Conservation (phyloP, 2,329 filamentous ascomycete genomes). For the Cordyceps tenuipes region DNA sequence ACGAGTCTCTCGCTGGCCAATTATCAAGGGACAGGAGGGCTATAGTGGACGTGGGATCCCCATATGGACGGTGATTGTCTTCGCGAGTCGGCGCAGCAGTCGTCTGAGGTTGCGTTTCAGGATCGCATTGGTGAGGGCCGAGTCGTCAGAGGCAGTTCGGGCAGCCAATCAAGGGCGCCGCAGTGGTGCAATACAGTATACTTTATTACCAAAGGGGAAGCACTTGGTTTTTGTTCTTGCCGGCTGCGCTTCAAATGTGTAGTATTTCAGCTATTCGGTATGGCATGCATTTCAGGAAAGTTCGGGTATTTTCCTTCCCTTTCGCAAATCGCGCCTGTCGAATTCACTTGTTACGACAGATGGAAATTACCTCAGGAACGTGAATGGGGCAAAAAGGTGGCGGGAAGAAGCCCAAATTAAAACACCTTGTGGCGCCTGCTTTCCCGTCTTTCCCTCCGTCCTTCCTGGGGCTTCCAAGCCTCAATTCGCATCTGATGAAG, state of each 20-base stretch:
- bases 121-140: not conserved
- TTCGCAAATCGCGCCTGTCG: too few species aligned
- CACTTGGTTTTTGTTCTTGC: too few species aligned
- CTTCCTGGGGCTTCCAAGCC: not conserved
- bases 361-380: not conserved
- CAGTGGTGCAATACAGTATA: not conserved
- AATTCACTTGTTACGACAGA: not conserved
- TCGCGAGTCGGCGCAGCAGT: not conserved
- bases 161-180: not conserved
- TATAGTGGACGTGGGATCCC: not conserved
- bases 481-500: not conserved
- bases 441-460: not conserved
- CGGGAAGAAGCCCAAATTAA: not conserved
- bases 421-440: not conserved
- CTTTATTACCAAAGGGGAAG: too few species aligned
- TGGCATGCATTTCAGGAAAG: too few species aligned
- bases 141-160: not conserved
- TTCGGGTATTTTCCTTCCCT: too few species aligned
- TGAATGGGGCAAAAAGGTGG: not conserved
- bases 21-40: not conserved
- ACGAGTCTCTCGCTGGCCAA: slow-evolving; percentile 5
- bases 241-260: too few species aligned
- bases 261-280: too few species aligned
- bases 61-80: not conserved
- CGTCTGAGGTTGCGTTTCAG: slow-evolving; percentile 10